Base-by-base conservation (phyloP, 2,329 filamentous ascomycete species). In the Exophiala mesophila region DNA sequence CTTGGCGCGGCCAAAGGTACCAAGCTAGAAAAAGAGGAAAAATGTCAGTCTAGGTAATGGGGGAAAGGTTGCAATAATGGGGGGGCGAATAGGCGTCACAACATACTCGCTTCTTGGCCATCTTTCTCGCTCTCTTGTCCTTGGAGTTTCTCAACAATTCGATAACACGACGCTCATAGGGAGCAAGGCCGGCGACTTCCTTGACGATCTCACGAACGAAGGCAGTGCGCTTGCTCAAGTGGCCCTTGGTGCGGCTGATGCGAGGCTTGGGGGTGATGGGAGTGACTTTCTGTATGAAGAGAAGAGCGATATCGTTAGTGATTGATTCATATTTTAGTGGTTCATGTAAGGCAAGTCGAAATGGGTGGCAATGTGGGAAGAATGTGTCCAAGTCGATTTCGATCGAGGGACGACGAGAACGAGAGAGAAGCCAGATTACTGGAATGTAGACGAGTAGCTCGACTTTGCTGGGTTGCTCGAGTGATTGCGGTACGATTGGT, bases 111-210 rank as follows among this genome's bases (percentile, higher is more conserved):
- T 57, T 53, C 54, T 56, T 55, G 34, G 53, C 52, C 54, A 56
- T 37, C 57, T 59, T 54, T 39, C 52, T 45, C 16, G 55, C 54
- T 28, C 55, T 42, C 52, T 57, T 56, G 45, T 98, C 92, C 79
- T 94, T 94, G 78, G 80, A 84, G 85, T 98, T 98, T 66, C 92
- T 88, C 74, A 98, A 85, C 69, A 98, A 78, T 82, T 98, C 92
- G 69, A 98, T 94, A 62, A 98, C 87, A 68, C 92, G 88, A 73
- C 92, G 90, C 83, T 98, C 92, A 72, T 98, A 92, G 65, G 87
- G 87, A 61, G 87, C 87, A 61, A 92, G 85, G 67, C 86, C 92
- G 72, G 89, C 83, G 71, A 97, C 92, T 78, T 98, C 92, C 80
- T 94, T 94, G 71, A 95, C 88, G 68, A 98, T 84, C 67, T 96